Evolutionary conservation across 768 basidiomycete species (phyloP).

Genomic region (Termitomyces sp.): DNA sequence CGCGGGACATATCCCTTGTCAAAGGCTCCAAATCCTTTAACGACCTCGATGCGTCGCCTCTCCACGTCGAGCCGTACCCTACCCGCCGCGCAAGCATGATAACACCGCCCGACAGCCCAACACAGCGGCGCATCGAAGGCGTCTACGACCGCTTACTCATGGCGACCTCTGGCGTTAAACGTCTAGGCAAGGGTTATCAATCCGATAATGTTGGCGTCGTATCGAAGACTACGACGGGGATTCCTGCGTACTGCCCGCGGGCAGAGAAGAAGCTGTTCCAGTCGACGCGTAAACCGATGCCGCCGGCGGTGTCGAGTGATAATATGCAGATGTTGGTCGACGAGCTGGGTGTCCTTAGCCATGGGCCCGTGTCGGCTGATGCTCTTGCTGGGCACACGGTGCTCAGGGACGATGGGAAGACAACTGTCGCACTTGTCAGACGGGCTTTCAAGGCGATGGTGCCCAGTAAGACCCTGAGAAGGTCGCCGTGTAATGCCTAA

Average conservation of each 20-base stretch:
- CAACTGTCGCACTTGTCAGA: slow-evolving; percentile 51
- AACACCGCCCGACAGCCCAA: slow-evolving; percentile 46
- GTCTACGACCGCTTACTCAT: slow-evolving; percentile 81
- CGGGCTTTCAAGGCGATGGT: slow-evolving; percentile 77
- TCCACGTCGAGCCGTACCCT: slow-evolving; percentile 62
- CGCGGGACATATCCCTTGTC: slow-evolving; percentile 21
- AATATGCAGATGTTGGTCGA: slow-evolving; percentile 50
- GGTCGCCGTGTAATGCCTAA: slow-evolving; percentile 38
- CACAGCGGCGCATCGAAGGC: slow-evolving; percentile 57
- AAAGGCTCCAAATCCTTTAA: slow-evolving; percentile 35
- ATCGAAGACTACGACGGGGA: slow-evolving; percentile 25
- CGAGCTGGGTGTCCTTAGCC: slow-evolving; percentile 55
- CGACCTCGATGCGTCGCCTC: slow-evolving; percentile 56
- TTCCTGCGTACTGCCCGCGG: slow-evolving; percentile 11
- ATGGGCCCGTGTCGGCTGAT: slow-evolving; percentile 20
- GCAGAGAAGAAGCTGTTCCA: slow-evolving; percentile 40
- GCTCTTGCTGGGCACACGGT: slow-evolving; percentile 15
- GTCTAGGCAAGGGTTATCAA: slow-evolving; percentile 77
- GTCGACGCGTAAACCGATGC: slow-evolving; percentile 51
- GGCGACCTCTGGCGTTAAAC: slow-evolving; percentile 77
- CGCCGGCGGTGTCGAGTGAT: slow-evolving; percentile 67
- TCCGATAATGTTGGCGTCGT: slow-evolving; percentile 47
- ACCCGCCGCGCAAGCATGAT: slow-evolving; percentile 29
- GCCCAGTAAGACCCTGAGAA: slow-evolving; percentile 52
- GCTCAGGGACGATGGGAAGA: slow-evolving; percentile 42